Percentiles rank a stretch among this genome's conserved stretches.
These are phyloP conservation scores for Eragrostis tef DNA, from an alignment of 202 grass and related monocot species.

Conservation along the genomic window DNA sequence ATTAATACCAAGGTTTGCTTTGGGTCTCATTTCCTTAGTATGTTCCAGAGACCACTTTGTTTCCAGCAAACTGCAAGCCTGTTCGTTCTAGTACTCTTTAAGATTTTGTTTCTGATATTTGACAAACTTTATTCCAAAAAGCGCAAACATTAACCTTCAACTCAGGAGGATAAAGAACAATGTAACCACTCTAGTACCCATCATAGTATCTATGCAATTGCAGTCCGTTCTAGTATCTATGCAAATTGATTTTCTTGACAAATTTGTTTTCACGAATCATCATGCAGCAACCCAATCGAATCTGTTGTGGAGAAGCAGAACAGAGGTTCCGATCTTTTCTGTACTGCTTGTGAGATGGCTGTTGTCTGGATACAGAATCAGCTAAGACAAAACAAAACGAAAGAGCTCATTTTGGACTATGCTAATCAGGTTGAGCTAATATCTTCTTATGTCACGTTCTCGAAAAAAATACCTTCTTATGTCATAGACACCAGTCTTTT, in stretches of 20 bases:
- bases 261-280: constrained; percentile 13
- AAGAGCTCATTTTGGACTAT: constrained; percentile 76
- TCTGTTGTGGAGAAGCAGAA: constrained; percentile 69
- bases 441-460: neutral
- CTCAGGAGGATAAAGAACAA: neutral
- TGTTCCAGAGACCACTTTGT: too few species aligned
- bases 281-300: constrained; percentile 72
- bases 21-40: neutral
- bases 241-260: constrained; percentile 21
- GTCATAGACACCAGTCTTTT: neutral
- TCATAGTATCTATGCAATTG: neutral
- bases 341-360: constrained; percentile 94
- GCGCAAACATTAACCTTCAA: too few species aligned
- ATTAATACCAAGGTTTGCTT: neutral
- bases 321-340: constrained; percentile 63
- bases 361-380: constrained; percentile 94
- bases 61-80: too few species aligned
- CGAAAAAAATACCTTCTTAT: neutral
- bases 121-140: too few species aligned
- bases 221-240: neutral
- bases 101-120: too few species aligned
- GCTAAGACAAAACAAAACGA: constrained; percentile 70
- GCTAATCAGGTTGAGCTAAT: constrained; percentile 62
- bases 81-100: too few species aligned
- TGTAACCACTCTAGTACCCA: constrained; percentile 13